These are phyloP conservation scores for Phyllosticta capitalensis DNA, from an alignment of 2,329 filamentous ascomycete genomes.

Conservation along the genomic window DNA sequence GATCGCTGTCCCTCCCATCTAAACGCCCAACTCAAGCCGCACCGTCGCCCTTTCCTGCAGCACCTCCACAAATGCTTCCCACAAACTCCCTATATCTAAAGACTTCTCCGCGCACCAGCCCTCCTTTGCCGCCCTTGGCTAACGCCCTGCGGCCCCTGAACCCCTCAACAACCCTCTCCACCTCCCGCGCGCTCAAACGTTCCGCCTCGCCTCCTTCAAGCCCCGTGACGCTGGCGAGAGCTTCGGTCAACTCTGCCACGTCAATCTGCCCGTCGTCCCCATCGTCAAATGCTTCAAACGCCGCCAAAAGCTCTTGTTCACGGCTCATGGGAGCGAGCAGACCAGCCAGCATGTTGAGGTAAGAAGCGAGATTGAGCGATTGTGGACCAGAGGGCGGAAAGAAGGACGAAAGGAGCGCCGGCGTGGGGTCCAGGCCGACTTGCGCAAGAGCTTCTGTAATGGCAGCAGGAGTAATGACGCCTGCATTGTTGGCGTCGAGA, in stretches of 20 bases:
- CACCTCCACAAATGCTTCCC: constrained; percentile 23
- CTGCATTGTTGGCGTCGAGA: constrained; percentile 80
- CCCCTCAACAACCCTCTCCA: constrained; percentile 78
- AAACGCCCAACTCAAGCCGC: not conserved
- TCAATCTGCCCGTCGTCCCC: constrained; percentile 93
- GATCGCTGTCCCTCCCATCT: not conserved
- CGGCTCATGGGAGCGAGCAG: constrained; percentile 67
- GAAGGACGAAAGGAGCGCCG: constrained; percentile 66
- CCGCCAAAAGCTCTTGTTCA: constrained; percentile 70
- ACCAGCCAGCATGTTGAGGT: constrained; percentile 71
- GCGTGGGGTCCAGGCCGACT: constrained; percentile 66
- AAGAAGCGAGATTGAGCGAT: constrained; percentile 74
- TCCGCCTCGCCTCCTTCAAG: constrained; percentile 36
- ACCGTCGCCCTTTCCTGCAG: not conserved
- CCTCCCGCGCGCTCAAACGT: constrained; percentile 58
- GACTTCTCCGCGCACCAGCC: constrained; percentile 63
- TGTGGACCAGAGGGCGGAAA: constrained; percentile 65
- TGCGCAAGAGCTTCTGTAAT: constrained; percentile 81
- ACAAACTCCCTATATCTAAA: constrained; percentile 95
- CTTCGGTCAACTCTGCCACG: constrained; percentile 69
- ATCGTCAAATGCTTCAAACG: constrained; percentile 91
- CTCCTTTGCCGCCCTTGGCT: constrained; percentile 46
- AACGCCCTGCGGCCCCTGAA: constrained; percentile 81
- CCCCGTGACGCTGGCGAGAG: constrained; percentile 39
- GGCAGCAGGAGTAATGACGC: constrained; percentile 70